Base-by-base conservation (phyloP, 2,329 filamentous ascomycete genomes). In the Aspergillus udagawae region DNA sequence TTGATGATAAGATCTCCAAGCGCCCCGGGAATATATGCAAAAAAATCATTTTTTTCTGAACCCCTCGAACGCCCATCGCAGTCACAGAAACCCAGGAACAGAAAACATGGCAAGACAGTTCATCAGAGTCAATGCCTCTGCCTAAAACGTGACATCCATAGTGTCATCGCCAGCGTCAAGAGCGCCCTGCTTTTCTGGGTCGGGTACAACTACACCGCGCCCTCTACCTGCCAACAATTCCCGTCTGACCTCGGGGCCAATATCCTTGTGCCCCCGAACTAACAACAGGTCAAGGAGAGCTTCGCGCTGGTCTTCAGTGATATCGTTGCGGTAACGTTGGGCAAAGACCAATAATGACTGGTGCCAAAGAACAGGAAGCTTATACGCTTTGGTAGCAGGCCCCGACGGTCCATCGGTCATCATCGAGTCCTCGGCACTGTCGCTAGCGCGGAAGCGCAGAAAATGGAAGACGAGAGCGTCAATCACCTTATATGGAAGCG, bases 391-490 rank as follows among this genome's bases (percentile, higher is more conserved):
- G 50, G 84, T 82, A n/a, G 79, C 79, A 20, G 75, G 75, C 57
- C 68, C 74, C 32, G 74, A 69, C 17, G 62, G 58, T 20, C 73
- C 68, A 58, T 76, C 72, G 72, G 76, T 69, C 65, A 77, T 72
- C 52, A 78, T 79, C 9, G 80, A 78, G 55, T 88, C 86, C 32
- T 83, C 79, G 4, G 72, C 76, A 32, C 79, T 79, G 52, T 79
- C 86, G 27, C 85, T 82, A 53, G 84, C 89, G 35, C 90, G 84
- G 79, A 96, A 97, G 17, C 94, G 88, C 60, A 97, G 75, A 75
- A 99, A 99, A 75, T 99, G 93, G 79, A 97, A 97, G 9, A 99
- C 94, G 1, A 97, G 80, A 1, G 92, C 88, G 67, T 99, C 94
- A 51, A 99, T 87, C 54, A 96, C 93, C 75, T 96, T 93, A 78